Percentiles rank a stretch among this genome's conserved stretches.
Conservation (phyloP, 2,329 filamentous ascomycete species). For the Tolypocladium capitatum region DNA sequence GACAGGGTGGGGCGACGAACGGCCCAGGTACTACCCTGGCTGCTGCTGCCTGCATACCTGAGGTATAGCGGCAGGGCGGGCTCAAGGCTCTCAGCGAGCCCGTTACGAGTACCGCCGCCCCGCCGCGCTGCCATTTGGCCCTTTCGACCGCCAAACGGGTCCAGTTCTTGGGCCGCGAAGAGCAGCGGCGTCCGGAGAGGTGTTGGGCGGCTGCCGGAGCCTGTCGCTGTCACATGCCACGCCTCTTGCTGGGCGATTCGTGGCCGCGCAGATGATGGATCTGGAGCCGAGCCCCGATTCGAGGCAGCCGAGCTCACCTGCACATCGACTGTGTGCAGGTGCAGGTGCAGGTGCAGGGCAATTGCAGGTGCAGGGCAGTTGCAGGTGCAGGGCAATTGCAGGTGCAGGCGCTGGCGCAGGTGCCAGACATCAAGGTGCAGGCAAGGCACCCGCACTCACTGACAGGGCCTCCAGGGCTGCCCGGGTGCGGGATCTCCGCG, state of each 20-base stretch:
- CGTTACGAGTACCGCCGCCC: too few relatives aligned
- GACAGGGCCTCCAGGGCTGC: background rate
- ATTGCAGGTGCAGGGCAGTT: background rate
- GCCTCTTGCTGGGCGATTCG: background rate
- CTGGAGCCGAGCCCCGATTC: background rate
- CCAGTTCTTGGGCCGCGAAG: background rate
- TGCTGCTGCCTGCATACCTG: background rate
- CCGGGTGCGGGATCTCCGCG: too few relatives aligned
- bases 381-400: background rate
- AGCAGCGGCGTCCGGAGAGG: too few relatives aligned
- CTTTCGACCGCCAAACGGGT: background rate
- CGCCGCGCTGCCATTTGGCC: background rate
- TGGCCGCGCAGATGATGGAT: background rate
- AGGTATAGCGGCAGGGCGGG: background rate
- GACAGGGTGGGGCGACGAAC: background rate
- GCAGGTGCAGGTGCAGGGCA: background rate
- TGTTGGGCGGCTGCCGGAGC: constrained; percentile 3
- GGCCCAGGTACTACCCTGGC: background rate
- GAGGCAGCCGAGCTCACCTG: background rate
- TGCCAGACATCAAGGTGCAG: background rate
- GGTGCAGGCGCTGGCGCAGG: background rate
- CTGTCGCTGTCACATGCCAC: constrained; percentile 1
- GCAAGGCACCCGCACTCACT: background rate
- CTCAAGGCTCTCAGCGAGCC: background rate
- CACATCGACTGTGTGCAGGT: background rate